phyloP scores from a whole-genome alignment of 2,329 filamentous ascomycete species.

The Coniochaeta ligniaria region DNA sequence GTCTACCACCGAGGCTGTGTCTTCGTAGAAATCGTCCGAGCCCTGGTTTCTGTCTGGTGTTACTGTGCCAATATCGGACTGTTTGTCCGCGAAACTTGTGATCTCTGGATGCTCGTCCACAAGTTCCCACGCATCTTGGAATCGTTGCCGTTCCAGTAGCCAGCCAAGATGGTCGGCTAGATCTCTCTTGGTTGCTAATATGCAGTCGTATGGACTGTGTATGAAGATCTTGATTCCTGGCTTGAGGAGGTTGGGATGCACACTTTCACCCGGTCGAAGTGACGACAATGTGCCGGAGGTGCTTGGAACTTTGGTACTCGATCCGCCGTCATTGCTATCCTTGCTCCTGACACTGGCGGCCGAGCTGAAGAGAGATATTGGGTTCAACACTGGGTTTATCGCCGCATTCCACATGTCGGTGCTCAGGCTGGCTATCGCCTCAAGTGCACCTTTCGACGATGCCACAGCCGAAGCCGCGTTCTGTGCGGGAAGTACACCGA shows the following conservation, averaged over 20 bases:
- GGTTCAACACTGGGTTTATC: slow-evolving; percentile 79
- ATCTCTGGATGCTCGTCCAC: slow-evolving; percentile 82
- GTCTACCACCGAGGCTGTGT: slow-evolving; percentile 56
- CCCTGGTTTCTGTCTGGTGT: slow-evolving; percentile 25
- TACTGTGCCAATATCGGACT: slow-evolving; percentile 27
- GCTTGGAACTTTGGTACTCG: slow-evolving; percentile 38
- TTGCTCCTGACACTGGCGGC: slow-evolving; percentile 66
- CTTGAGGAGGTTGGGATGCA: slow-evolving; percentile 49
- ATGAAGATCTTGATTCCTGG: slow-evolving; percentile 72
- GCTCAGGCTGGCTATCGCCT: slow-evolving; percentile 64
- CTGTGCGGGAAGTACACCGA: slow-evolving; percentile 72
- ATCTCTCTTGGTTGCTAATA: slow-evolving; percentile 84
- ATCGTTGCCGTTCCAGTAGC: slow-evolving; percentile 75
- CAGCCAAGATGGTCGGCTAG: slow-evolving; percentile 78
- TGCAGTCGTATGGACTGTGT: slow-evolving; percentile 92
- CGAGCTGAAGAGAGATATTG: slow-evolving; percentile 80
- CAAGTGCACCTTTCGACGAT: slow-evolving; percentile 66
- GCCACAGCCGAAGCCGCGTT: slow-evolving; percentile 56
- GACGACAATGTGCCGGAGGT: slow-evolving; percentile 23
- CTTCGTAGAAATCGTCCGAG: slow-evolving; percentile 67
- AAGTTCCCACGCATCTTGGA: slow-evolving; percentile 81
- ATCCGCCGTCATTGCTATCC: slow-evolving; percentile 52
- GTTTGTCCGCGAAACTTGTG: slow-evolving; percentile 34
- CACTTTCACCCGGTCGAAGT: slow-evolving; percentile 19
- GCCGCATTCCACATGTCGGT: slow-evolving; percentile 86